These are phyloP conservation scores for Metarhizium guizhouense DNA, from an alignment of 2,329 filamentous ascomycete genomes.

Conservation along the genomic window DNA sequence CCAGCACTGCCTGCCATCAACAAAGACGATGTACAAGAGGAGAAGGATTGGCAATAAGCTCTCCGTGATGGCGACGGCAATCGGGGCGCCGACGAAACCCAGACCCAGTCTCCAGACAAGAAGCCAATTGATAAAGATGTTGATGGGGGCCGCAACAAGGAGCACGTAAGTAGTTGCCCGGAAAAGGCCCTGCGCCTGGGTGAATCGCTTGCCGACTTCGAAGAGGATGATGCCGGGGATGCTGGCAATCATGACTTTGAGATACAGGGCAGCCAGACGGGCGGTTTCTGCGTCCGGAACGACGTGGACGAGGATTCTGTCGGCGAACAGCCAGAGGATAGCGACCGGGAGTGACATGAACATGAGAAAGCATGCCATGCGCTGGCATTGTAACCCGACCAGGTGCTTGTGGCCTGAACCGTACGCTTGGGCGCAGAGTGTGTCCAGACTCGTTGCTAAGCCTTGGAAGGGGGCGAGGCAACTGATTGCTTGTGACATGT, in stretches of 20 bases:
- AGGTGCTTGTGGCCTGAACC: conserved; percentile 84
- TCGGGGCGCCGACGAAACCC: conserved; percentile 74
- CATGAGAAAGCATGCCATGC: conserved; percentile 73
- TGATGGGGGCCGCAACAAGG: conserved; percentile 65
- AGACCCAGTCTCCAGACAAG: conserved; percentile 63
- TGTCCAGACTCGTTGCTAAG: conserved; percentile 85
- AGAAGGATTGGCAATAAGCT: conserved; percentile 69
- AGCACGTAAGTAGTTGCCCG: conserved; percentile 70
- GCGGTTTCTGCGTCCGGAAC: conserved; percentile 50
- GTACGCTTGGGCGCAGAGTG: conserved; percentile 87
- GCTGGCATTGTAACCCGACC: conserved; percentile 73
- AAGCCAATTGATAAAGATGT: conserved; percentile 68
- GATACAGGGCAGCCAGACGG: conserved; percentile 60
- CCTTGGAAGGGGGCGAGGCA: conserved; percentile 73
- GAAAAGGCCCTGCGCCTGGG: conserved; percentile 77
- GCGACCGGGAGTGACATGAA: conserved; percentile 63
- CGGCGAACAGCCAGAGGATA: conserved; percentile 61
- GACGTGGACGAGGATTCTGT: conserved; percentile 47
- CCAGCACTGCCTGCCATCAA: conserved; percentile 74
- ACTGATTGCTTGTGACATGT: conserved; percentile 74
- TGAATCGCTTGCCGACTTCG: conserved; percentile 70
- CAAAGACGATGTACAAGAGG: conserved; percentile 66
- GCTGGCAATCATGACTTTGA: conserved; percentile 62
- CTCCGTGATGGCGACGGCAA: conserved; percentile 71
- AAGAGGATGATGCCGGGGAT: conserved; percentile 71